A percentile compares a stretch with the other conserved stretches of the same genome.
Conservation (phyloP, 306 rosid species). For the Rubus idaeus region DNA sequence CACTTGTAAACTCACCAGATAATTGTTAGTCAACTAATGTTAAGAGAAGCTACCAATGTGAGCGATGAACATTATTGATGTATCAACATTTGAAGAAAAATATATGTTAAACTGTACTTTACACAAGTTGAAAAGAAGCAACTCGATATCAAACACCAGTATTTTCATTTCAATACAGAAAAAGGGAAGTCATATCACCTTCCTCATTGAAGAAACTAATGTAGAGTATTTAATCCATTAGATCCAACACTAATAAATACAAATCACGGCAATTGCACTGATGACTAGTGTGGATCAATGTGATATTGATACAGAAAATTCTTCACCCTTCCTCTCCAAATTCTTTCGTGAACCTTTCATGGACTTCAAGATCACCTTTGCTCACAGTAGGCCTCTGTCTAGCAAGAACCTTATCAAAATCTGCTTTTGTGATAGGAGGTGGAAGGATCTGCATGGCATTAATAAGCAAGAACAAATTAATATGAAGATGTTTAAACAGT, state of each 20-base stretch:
- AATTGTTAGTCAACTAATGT: not conserved
- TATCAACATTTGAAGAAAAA: slow-evolving; percentile 29
- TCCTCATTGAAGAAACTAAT: slow-evolving; percentile 36
- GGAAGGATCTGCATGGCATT: slow-evolving; percentile 79
- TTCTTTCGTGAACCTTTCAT: slow-evolving; percentile 95
- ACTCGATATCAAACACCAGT: slow-evolving; percentile 28
- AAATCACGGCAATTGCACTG: slow-evolving; percentile 34
- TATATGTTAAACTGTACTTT: slow-evolving; percentile 36
- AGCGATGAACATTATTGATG: slow-evolving; percentile 19
- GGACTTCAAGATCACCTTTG: slow-evolving; percentile 81
- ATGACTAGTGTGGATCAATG: slow-evolving; percentile 35
- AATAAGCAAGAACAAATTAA: slow-evolving; percentile 11
- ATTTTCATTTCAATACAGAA: slow-evolving; percentile 40
- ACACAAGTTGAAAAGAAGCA: slow-evolving; percentile 50
- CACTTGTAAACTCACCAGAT: not conserved
- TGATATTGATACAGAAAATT: slow-evolving; percentile 36
- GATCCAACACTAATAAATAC: slow-evolving; percentile 46
- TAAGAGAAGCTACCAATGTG: not conserved
- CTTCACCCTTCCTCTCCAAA: slow-evolving; percentile 97
- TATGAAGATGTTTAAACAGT: not conserved
- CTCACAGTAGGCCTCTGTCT: slow-evolving; percentile 98
- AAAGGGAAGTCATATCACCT: slow-evolving; percentile 40
- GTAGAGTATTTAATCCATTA: slow-evolving; percentile 33
- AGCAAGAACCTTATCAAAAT: slow-evolving; percentile 97
- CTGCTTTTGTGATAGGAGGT: slow-evolving; percentile 79